phyloP scores from a whole-genome alignment of 2,329 filamentous ascomycete species.

The Alternaria sp. region DNA sequence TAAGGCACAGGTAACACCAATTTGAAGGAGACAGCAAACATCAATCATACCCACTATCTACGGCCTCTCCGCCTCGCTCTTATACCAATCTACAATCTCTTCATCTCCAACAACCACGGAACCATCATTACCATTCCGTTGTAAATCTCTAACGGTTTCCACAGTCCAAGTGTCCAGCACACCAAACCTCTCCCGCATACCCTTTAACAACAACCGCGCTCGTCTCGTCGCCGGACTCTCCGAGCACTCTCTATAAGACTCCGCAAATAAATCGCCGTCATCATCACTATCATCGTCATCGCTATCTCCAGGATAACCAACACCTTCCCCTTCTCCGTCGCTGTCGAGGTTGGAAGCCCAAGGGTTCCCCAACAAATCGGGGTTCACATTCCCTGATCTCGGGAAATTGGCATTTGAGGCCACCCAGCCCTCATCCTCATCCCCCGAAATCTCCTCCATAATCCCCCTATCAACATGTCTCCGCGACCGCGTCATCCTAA shows the following conservation, averaged over 20 bases:
- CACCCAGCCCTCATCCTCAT: background rate
- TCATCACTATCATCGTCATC: background rate
- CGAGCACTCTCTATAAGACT: background rate
- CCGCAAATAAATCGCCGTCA: background rate
- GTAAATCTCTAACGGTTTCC: background rate
- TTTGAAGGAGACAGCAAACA: background rate
- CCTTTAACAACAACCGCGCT: background rate
- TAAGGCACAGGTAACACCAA: rapidly evolving
- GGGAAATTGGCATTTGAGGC: background rate
- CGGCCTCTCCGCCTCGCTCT: background rate
- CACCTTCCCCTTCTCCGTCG: background rate
- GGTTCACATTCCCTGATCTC: background rate
- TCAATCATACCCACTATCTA: background rate
- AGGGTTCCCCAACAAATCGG: background rate
- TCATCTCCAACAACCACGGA: background rate
- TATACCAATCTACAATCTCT: background rate
- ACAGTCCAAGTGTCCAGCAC: background rate
- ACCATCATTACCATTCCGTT: background rate
- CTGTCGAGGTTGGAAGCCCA: background rate
- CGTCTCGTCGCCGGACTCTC: background rate
- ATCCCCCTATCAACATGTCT: background rate
- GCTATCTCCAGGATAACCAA: background rate
- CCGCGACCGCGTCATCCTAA: background rate
- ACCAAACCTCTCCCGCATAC: background rate
- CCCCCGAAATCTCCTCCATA: background rate